Evolutionary conservation across 352 stramenopile species (phyloP).

Genomic region (Peronosclerospora sorghi): DNA sequence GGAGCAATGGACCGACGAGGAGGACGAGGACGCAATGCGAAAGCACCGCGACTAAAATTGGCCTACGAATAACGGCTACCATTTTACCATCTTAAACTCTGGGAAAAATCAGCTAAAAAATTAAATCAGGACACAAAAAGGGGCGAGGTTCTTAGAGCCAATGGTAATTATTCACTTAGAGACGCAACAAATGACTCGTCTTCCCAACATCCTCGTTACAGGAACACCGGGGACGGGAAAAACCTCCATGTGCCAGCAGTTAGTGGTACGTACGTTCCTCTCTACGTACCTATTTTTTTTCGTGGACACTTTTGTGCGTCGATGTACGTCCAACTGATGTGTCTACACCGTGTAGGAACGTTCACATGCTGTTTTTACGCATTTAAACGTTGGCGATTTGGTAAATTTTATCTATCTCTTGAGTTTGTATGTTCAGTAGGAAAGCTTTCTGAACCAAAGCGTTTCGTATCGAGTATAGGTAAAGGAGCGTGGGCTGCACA

Average conservation of each 20-base stretch:
- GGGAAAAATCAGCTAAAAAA: too few relatives aligned
- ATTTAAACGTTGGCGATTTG: slow-evolving; percentile 93
- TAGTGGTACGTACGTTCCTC: slow-evolving; percentile 45
- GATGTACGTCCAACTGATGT: too few relatives aligned
- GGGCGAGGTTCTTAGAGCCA: slow-evolving; percentile 1
- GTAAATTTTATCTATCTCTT: slow-evolving; percentile 24
- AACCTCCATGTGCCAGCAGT: slow-evolving; percentile 87
- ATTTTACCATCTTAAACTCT: too few relatives aligned
- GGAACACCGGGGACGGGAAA: slow-evolving; percentile 94
- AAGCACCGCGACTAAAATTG: too few relatives aligned
- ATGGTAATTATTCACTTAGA: slow-evolving; percentile 2
- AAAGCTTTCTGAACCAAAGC: too few relatives aligned
- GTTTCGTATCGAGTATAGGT: too few relatives aligned
- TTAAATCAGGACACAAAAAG: background rate
- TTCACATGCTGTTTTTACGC: slow-evolving; percentile 66
- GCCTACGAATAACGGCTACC: too few relatives aligned
- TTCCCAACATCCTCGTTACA: slow-evolving; percentile 96
- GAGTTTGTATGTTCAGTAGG: too few relatives aligned
- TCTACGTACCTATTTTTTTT: background rate
- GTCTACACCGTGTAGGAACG: too few relatives aligned
- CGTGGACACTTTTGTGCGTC: background rate
- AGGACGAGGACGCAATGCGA: too few relatives aligned
- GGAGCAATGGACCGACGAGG: too few relatives aligned
- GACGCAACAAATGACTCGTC: slow-evolving; percentile 31
- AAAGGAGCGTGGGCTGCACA: slow-evolving; percentile 69